phyloP scores from a whole-genome alignment of 345 rosid genomes.

The Clausena lansium region DNA sequence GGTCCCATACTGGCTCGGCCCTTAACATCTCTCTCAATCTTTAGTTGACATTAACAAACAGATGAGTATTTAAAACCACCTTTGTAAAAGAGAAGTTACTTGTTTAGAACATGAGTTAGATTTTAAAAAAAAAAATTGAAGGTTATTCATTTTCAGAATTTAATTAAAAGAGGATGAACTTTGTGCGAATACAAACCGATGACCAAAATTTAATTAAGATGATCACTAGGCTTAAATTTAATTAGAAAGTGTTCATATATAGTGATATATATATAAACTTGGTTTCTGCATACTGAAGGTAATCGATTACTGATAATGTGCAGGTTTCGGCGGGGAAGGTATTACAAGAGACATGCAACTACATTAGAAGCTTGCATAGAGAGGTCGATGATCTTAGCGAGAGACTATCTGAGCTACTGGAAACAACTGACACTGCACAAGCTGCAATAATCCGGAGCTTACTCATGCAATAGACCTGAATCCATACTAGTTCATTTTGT shows the following conservation, averaged over 20 bases:
- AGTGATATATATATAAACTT: not conserved
- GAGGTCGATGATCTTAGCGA: conserved; percentile 83
- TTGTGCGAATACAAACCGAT: not conserved
- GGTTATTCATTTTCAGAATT: not conserved
- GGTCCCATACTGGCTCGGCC: no score
- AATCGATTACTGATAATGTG: not conserved
- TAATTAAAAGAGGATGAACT: not conserved
- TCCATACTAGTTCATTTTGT: no score
- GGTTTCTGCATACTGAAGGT: no score
- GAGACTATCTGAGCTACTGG: conserved; percentile 68
- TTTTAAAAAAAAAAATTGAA: no score
- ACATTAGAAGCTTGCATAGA: conserved; percentile 71
- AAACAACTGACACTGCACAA: conserved; percentile 68
- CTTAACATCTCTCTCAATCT: not conserved
- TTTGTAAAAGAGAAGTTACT: no score
- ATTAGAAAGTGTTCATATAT: not conserved
- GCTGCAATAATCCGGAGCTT: conserved; percentile 73
- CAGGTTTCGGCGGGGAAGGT: conserved; percentile 75
- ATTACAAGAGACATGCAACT: conserved; percentile 81
- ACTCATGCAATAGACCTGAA: conserved; percentile 43
- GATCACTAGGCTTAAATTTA: not conserved
- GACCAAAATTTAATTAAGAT: no score
- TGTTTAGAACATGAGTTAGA: no score
- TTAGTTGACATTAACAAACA: not conserved
- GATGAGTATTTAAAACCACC: not conserved